Conservation (phyloP, 164 flowering plant genomes). For the Berberis thunbergii region DNA sequence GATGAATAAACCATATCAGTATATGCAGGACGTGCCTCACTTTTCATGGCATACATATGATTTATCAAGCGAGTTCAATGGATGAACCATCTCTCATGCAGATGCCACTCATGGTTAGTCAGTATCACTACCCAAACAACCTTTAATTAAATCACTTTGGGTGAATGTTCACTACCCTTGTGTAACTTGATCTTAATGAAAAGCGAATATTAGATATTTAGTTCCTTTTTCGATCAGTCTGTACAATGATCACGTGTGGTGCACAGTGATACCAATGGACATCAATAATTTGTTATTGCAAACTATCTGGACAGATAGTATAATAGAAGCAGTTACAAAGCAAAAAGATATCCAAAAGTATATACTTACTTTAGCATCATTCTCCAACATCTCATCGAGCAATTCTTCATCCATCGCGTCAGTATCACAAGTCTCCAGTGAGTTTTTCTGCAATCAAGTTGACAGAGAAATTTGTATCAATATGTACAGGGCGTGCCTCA, state of each 20-base stretch:
- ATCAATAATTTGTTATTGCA: neutral
- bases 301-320: neutral
- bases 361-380: slow-evolving; percentile 35
- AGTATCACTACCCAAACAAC: no score
- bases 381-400: slow-evolving; percentile 36
- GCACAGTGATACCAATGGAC: neutral
- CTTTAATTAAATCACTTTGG: no score
- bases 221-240: neutral
- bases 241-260: neutral
- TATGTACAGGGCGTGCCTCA: no score
- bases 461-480: no score
- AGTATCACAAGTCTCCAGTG: slow-evolving; percentile 16
- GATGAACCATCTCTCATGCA: no score
- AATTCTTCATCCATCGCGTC: slow-evolving; percentile 38
- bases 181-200: neutral
- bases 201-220: neutral
- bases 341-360: neutral
- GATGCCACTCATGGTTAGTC: no score
- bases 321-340: neutral
- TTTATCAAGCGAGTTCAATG: no score
- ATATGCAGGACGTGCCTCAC: no score
- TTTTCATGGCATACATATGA: no score
- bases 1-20: no score
- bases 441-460: no score
- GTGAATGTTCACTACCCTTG: no score